Evolutionary conservation across 2,329 filamentous ascomycete species (phyloP).

Genomic region (Nemania sp.): DNA sequence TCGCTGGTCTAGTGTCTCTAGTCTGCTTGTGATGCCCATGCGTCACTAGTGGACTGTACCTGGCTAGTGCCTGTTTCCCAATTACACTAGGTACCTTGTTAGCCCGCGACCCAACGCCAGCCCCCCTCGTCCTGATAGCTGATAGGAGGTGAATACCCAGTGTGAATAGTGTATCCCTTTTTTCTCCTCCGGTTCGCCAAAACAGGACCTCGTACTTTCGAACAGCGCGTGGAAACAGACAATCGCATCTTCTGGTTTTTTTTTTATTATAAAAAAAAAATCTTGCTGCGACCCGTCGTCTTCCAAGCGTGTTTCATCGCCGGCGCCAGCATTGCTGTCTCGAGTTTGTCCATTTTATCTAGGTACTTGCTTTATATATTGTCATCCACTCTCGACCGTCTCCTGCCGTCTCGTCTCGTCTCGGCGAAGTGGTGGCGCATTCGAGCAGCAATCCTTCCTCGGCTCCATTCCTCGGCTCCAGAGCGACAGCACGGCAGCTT

Average conservation of each 20-base stretch:
- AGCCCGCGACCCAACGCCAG: conserved; percentile 1
- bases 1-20: no score
- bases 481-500: conserved; percentile 4
- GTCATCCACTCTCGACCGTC: no score
- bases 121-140: not conserved
- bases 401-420: not conserved
- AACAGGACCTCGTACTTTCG: not conserved
- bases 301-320: conserved; percentile 11
- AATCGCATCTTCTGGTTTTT: conserved; percentile 6
- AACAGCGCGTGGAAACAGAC: not conserved
- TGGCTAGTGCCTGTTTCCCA: not conserved
- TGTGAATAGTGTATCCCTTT: not conserved
- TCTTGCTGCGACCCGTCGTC: not conserved
- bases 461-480: not conserved
- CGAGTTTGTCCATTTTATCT: no score
- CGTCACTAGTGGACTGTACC: no score
- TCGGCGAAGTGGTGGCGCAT: conserved; percentile 16
- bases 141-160: no score
- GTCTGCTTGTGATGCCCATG: no score
- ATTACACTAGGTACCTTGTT: not conserved
- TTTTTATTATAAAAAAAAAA: no score
- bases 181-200: not conserved
- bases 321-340: no score
- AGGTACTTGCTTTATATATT: no score
- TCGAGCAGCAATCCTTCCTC: conserved; percentile 11